Conservation (phyloP, 192 early-diverging fungal species). For the Mortierella alpina region DNA sequence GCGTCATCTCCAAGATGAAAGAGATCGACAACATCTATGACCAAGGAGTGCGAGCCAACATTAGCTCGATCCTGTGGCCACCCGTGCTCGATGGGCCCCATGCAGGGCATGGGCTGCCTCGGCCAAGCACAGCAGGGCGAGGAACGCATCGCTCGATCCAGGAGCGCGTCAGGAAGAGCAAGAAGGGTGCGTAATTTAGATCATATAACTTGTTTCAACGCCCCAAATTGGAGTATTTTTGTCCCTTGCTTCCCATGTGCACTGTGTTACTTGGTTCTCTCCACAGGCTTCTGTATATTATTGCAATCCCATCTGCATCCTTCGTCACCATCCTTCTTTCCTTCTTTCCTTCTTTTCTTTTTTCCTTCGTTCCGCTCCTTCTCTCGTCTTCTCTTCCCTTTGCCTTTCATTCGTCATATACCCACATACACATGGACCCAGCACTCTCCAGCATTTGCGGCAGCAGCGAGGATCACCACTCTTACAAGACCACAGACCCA, state of each 20-base stretch:
- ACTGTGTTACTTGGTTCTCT: neutral
- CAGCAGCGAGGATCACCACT: too few relatives aligned
- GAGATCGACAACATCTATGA: conserved; percentile 49
- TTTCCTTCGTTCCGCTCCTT: neutral
- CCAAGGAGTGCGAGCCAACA: conserved; percentile 19
- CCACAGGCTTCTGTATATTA: too few relatives aligned
- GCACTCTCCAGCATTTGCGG: too few relatives aligned
- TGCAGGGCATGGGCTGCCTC: neutral
- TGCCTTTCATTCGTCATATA: too few relatives aligned
- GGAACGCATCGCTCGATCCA: neutral
- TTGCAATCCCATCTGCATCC: neutral
- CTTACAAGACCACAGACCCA: too few relatives aligned
- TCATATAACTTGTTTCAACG: neutral
- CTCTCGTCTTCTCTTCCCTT: neutral
- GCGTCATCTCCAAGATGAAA: conserved; percentile 22
- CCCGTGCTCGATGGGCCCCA: conserved; percentile 9
- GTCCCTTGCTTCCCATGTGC: neutral
- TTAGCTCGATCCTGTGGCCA: conserved; percentile 26
- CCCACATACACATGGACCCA: too few relatives aligned
- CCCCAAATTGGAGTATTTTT: neutral
- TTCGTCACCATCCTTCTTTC: conserved; percentile 3
- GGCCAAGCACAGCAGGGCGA: neutral
- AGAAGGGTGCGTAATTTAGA: conserved; percentile 15
- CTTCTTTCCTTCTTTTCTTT: neutral
- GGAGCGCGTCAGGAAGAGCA: conserved; percentile 11